Evolutionary conservation across 164 flowering plant genomes (phyloP), one percentile per base, ranked within the genome.

Genomic region (Cinnamomum micranthum): DNA sequence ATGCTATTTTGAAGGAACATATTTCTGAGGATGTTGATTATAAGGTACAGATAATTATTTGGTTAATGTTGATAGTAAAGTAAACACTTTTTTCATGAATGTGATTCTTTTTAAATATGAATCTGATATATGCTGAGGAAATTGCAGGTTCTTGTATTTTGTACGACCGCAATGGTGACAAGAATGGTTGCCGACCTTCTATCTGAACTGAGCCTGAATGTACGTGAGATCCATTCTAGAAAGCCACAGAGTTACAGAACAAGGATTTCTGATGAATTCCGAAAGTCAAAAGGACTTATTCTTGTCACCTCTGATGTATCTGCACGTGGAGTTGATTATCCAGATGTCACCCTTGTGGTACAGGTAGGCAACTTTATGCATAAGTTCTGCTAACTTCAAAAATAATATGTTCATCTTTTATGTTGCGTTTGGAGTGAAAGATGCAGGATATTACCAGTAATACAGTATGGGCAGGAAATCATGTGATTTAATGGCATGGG

Each of bases 291-390:
- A 81, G 94, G 98, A 77, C 90, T 96, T 68, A 91, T 96, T 77
- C 97, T 96, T 70, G 99, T 94, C 69, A 94, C 99, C 19, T 96
- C 99, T 75, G 99, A 96, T 86, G 99, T 96, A 17, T 96, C 99
- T 81, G 99, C 99, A 0, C 97, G 99, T 69, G 99, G 99, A 73
- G 99, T 96, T 63, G 99, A 94, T 82, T 96, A 96, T 82, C 99
- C 99, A 19, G 99, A 96, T 86, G 97, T 96, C 35, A 89, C 97
- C 60, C 94, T 96, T 64, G 99, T 96, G 73, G 75, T 96, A 75
- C 99, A 96, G 98, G 99, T 96, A 75, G 20, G 60, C n/a, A 55
- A 14, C 60, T 55, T 55, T 15, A 14, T 55, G n/a, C 60, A 4
- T 55, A 55, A 55, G 17, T 55, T 15, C 6, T 55, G 60, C n/a